Conservation (phyloP, 331 rosid species). For the Malus hybrid region DNA sequence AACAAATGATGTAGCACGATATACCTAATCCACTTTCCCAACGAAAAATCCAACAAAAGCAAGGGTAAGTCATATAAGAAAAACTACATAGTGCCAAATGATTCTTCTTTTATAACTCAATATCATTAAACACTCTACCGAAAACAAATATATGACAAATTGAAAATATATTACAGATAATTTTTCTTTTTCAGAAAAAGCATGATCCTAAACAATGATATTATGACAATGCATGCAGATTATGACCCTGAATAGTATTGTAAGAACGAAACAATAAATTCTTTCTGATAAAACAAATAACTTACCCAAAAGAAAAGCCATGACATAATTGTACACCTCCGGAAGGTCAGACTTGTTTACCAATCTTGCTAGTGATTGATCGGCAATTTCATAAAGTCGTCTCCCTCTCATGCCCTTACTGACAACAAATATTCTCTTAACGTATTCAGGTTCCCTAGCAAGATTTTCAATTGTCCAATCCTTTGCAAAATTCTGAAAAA, state of each 20-base stretch:
- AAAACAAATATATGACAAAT: neutral
- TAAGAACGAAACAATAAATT: neutral
- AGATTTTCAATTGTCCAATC: conserved; percentile 78
- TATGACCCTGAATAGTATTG: neutral
- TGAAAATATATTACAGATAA: neutral
- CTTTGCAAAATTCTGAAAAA: conserved; percentile 77
- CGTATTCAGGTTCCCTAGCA: conserved; percentile 81
- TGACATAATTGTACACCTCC: conserved; percentile 65
- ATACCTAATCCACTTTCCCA: neutral
- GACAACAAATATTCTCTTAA: conserved; percentile 74
- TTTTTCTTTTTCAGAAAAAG: neutral
- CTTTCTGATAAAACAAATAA: neutral
- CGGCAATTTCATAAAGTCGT: conserved; percentile 65
- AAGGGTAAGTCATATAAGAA: neutral
- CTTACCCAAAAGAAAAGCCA: conserved; percentile 75
- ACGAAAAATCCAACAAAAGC: neutral
- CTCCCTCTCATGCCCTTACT: conserved; percentile 92
- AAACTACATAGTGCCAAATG: neutral
- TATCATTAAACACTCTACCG: neutral
- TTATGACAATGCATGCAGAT: neutral
- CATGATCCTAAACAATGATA: neutral
- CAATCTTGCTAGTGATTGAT: conserved; percentile 59
- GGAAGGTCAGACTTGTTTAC: conserved; percentile 56
- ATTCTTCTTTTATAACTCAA: neutral
- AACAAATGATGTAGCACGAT: neutral